phyloP scores from a whole-genome alignment of 352 stramenopile genomes.

The Lagenidium giganteum region DNA sequence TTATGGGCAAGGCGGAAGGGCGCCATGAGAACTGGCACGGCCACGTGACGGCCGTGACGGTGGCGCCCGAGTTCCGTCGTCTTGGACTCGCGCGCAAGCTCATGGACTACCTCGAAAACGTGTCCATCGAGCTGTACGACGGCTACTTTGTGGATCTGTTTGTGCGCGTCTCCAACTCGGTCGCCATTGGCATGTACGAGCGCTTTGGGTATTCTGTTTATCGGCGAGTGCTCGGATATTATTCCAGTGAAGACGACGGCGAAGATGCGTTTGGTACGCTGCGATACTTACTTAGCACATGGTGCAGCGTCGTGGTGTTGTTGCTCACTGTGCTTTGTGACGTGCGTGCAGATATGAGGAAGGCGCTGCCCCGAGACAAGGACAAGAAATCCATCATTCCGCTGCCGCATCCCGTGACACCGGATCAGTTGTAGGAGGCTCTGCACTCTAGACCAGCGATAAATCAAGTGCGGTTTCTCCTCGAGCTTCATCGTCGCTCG shows the following conservation, averaged over 20 bases:
- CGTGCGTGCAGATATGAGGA: slow-evolving; percentile 85
- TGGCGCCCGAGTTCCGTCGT: slow-evolving; percentile 94
- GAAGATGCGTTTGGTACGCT: slow-evolving; percentile 87
- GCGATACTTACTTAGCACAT: not conserved
- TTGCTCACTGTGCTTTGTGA: not conserved
- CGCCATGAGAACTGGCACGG: slow-evolving; percentile 95
- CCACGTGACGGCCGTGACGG: slow-evolving; percentile 97
- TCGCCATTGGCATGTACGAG: slow-evolving; percentile 92
- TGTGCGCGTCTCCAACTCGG: slow-evolving; percentile 93
- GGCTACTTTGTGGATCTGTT: slow-evolving; percentile 99
- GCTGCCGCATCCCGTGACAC: slow-evolving; percentile 77
- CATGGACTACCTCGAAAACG: slow-evolving; percentile 93
- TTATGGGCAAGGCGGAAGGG: slow-evolving; percentile 96
- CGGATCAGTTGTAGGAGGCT: slow-evolving; percentile 70
- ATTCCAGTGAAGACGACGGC: slow-evolving; percentile 73
- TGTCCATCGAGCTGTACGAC: slow-evolving; percentile 82
- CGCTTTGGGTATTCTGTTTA: slow-evolving; percentile 93
- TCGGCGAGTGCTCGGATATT: slow-evolving; percentile 89
- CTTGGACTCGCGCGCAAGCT: slow-evolving; percentile 89
- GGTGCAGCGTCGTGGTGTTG: not conserved
- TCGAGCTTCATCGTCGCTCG: too few species aligned
- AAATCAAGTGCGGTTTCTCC: too few species aligned
- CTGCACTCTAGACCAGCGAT: too few species aligned
- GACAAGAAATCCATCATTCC: slow-evolving; percentile 91
- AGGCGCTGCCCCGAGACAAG: slow-evolving; percentile 83